A percentile compares a stretch with the other conserved stretches of the same genome.
phyloP scores from a whole-genome alignment of 495 filamentous ascomycete species.

The Penicillium steckii region DNA sequence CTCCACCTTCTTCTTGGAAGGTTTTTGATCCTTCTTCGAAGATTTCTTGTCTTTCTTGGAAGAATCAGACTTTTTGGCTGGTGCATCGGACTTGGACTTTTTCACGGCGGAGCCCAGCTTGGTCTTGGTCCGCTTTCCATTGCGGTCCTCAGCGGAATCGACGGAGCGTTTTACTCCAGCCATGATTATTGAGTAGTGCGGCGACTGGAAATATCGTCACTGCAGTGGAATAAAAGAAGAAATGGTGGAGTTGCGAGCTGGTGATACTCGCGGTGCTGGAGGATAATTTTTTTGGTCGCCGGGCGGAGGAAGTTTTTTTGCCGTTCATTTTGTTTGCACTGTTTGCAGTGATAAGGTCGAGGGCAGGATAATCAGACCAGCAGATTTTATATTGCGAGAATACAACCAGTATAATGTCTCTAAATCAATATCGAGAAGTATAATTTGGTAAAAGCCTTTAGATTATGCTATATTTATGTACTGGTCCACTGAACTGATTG shows the following conservation, averaged over 20 bases:
- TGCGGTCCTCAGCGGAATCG: constrained; percentile 42
- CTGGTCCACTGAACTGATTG: neutral
- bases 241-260: constrained; percentile 20
- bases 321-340: constrained; percentile 25
- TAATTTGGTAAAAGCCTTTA: too few relatives aligned
- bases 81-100: constrained; percentile 30
- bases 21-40: constrained; percentile 36
- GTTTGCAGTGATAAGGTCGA: constrained; percentile 38
- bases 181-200: constrained; percentile 27
- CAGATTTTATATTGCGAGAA: too few relatives aligned
- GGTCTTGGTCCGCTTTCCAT: constrained; percentile 48
- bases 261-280: constrained; percentile 22
- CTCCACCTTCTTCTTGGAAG: constrained; percentile 31
- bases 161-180: constrained; percentile 45
- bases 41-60: constrained; percentile 28
- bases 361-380: too few relatives aligned
- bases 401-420: too few relatives aligned
- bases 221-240: constrained; percentile 8
- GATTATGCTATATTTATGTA: too few relatives aligned
- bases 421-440: too few relatives aligned
- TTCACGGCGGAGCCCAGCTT: constrained; percentile 36
- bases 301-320: constrained; percentile 38
- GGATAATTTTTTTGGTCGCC: constrained; percentile 32
- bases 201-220: constrained; percentile 9
- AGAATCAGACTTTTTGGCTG: constrained; percentile 31